Evolutionary conservation across 2,329 filamentous ascomycete species (phyloP).

Genomic region (Arthrobotrys iridis): DNA sequence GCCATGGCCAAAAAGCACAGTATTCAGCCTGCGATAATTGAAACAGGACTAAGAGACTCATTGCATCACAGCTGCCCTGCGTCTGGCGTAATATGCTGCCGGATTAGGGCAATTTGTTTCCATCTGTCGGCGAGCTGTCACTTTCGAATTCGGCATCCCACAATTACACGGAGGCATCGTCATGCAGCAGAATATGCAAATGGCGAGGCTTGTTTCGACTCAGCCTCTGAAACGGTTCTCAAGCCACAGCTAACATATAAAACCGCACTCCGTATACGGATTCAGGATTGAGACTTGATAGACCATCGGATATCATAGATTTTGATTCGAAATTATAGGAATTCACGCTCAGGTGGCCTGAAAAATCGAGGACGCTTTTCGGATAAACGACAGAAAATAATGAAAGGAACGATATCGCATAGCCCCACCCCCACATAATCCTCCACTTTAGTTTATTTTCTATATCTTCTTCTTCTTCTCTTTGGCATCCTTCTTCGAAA

Average conservation of each 20-base stretch:
- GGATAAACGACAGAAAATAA: neutral
- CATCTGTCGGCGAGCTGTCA: neutral
- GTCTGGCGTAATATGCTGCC: neutral
- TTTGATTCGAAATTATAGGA: too few relatives aligned
- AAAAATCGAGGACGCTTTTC: too few relatives aligned
- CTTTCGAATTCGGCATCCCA: neutral
- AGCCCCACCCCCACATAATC: neutral
- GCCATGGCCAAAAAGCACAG: neutral
- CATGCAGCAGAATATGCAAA: neutral
- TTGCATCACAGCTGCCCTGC: neutral
- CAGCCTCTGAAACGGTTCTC: slow-evolving; percentile 24
- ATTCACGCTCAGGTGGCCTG: too few relatives aligned
- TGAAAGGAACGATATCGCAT: neutral
- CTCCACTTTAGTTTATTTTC: neutral
- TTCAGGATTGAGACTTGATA: neutral
- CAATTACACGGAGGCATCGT: neutral
- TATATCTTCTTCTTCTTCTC: slow-evolving; percentile 60
- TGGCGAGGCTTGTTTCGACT: slow-evolving; percentile 15
- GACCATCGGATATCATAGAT: too few relatives aligned
- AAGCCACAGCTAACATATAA: slow-evolving; percentile 10
- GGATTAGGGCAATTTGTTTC: neutral
- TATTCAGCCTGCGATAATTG: slow-evolving; percentile 1
- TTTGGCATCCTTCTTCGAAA: slow-evolving; percentile 64
- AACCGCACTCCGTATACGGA: too few relatives aligned
- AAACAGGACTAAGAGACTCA: slow-evolving; percentile 21